Evolutionary conservation across 208 protist species (phyloP).

Genomic region (Trypanosoma avium): DNA sequence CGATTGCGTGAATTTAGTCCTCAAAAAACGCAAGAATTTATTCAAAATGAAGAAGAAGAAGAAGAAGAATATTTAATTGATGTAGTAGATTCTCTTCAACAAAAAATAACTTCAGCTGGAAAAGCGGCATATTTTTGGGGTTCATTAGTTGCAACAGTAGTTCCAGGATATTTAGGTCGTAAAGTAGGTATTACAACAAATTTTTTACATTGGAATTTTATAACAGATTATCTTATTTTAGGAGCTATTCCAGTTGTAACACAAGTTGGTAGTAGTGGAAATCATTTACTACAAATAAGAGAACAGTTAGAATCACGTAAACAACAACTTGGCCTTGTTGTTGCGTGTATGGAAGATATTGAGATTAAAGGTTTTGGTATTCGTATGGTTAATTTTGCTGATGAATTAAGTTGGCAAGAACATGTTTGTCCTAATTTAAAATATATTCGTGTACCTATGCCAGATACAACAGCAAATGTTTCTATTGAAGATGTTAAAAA

Average conservation of each 20-base stretch:
- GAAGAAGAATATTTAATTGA: neutral
- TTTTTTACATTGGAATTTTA: constrained; percentile 89
- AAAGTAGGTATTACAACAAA: constrained; percentile 62
- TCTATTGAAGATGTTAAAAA: constrained; percentile 45
- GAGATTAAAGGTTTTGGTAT: constrained; percentile 86
- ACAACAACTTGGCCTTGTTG: constrained; percentile 66
- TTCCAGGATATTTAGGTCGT: constrained; percentile 78
- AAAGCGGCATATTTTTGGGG: constrained; percentile 85
- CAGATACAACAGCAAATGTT: constrained; percentile 61
- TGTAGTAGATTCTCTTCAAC: constrained; percentile 11
- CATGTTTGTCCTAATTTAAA: constrained; percentile 41
- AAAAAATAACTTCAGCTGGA: constrained; percentile 25
- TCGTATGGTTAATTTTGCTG: constrained; percentile 72
- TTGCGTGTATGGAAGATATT: constrained; percentile 71
- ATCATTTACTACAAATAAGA: constrained; percentile 64
- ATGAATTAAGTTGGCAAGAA: constrained; percentile 61
- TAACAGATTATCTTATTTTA: constrained; percentile 67
- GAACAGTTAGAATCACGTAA: constrained; percentile 54
- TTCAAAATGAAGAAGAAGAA: neutral
- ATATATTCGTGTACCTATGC: constrained; percentile 72
- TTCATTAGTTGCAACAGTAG: constrained; percentile 72
- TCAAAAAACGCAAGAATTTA: too few relatives aligned
- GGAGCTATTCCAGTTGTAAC: constrained; percentile 87
- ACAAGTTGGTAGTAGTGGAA: constrained; percentile 72
- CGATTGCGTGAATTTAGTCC: constrained; percentile 54